Percentiles rank a stretch among this genome's conserved stretches.
Conservation (phyloP, 179 eudicot genomes). For the Sideroxylon spinosum region DNA sequence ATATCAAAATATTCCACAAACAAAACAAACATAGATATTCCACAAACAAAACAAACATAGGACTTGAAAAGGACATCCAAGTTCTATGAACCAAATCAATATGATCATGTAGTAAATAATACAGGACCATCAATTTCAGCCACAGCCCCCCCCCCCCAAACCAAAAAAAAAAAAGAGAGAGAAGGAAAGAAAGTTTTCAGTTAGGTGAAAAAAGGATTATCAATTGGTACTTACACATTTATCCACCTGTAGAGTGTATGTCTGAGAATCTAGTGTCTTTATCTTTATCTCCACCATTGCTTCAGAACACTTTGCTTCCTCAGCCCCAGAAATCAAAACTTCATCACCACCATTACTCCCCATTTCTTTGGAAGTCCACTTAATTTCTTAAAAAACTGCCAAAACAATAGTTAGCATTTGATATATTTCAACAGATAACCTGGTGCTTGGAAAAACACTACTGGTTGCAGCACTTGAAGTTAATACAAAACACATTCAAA, state of each 20-base stretch:
- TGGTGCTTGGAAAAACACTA: neutral
- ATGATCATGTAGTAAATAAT: neutral
- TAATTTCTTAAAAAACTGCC: constrained; percentile 10
- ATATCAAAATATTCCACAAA: neutral
- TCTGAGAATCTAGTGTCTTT: constrained; percentile 95
- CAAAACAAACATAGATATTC: neutral
- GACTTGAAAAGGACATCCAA: neutral
- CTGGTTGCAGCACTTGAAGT: neutral
- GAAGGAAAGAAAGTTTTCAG: neutral
- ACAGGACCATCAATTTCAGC: neutral
- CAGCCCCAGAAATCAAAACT: constrained; percentile 30
- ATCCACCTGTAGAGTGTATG: constrained; percentile 83
- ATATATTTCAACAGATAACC: neutral
- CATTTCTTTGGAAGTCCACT: constrained; percentile 32
- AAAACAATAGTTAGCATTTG: constrained; percentile 1
- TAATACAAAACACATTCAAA: neutral
- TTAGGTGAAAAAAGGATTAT: constrained; percentile 6
- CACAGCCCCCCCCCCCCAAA: neutral
- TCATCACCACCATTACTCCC: constrained; percentile 45
- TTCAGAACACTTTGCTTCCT: constrained; percentile 40
- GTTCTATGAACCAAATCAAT: neutral
- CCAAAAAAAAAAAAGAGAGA: neutral
- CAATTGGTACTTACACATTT: constrained; percentile 55
- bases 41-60: neutral
- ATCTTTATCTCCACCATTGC: constrained; percentile 82